Base-by-base conservation (phyloP, 768 basidiomycete species). In the Boletus coccyginus region DNA sequence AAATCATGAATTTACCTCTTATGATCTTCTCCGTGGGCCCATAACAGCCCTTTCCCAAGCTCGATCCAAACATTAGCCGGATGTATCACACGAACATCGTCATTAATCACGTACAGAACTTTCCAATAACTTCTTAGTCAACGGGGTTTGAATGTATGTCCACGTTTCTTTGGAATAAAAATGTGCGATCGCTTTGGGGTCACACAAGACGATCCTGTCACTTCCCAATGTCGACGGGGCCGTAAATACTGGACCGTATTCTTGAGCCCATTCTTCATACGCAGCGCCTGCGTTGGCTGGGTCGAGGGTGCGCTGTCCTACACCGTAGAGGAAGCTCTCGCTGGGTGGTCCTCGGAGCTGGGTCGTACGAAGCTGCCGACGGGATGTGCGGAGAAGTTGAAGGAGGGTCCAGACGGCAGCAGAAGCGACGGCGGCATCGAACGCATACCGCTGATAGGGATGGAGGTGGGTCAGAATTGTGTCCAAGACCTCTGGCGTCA, bases 11-110 rank as follows among this genome's bases (percentile, higher is more conserved):
- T 21, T 9, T 47, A 78, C 80, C 80, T 71, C 44, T 66, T 71
- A 50, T 83, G 81, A 57, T 70, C 71, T n/a, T 81, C 80, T 9
- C 77, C 75, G 35, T 77, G 69, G 1, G 65, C 44, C 65, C 56
- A 61, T 6, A 65, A 8, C 2, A 78, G 41, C 3, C 74, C 74
- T 16, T 61, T 67, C 1, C 77, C 74, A 10, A 46, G 13, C 56
- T 64, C 0, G 7, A 17, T 17, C 0, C 29, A 21, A 5, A 16
- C 16, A 49, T 61, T 29, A 55, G 21, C 4, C 17, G 27, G 42
- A 44, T 24, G 21, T 16, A 55, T 7, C 6, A 3, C 12, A 6
- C 16, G 6, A 38, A 3, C 0, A 3, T 24, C 7, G 0, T 12
- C 5, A 31, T 31, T 9, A 24, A 27, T 0, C 8, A 48, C 65